Evolutionary conservation across 176 grass and related monocot genomes (phyloP).

Genomic region (Carex myosuroides): DNA sequence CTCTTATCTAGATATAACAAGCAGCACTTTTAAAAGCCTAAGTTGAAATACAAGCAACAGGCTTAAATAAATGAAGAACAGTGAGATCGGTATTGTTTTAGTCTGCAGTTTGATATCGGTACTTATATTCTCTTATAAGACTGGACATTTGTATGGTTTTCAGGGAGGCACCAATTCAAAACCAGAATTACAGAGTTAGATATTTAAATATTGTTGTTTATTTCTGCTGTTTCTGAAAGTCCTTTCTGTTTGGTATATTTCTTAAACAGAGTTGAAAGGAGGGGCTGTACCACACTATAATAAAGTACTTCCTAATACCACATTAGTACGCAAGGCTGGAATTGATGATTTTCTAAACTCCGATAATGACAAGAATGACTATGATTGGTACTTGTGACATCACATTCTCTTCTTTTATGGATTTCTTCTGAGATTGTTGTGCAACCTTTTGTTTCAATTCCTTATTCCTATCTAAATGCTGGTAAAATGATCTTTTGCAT

Average conservation of each 20-base stretch:
- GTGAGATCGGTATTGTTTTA: neutral
- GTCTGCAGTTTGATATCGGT: neutral
- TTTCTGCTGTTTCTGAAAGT: neutral
- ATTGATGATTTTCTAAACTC: conserved; percentile 87
- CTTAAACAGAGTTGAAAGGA: conserved; percentile 25
- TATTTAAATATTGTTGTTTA: conserved; percentile 8
- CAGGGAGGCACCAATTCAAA: neutral
- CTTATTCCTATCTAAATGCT: conserved; percentile 4
- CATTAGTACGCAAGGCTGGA: conserved; percentile 29
- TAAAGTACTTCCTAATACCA: conserved; percentile 17
- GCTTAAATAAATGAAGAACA: neutral
- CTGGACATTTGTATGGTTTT: neutral
- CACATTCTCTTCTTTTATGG: neutral
- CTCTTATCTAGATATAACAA: neutral
- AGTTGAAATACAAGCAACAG: neutral
- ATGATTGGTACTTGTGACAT: conserved; percentile 69
- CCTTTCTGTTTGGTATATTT: conserved; percentile 12
- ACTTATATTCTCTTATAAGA: neutral
- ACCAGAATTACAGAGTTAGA: neutral
- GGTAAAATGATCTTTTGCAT: conserved; percentile 1
- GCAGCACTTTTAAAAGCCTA: neutral
- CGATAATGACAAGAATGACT: conserved; percentile 90
- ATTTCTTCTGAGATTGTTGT: neutral
- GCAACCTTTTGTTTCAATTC: neutral
- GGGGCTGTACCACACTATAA: conserved; percentile 12